These are phyloP conservation scores for Ustilago hordei DNA, from an alignment of 1,284 basidiomycete species.

Conservation along the genomic window DNA sequence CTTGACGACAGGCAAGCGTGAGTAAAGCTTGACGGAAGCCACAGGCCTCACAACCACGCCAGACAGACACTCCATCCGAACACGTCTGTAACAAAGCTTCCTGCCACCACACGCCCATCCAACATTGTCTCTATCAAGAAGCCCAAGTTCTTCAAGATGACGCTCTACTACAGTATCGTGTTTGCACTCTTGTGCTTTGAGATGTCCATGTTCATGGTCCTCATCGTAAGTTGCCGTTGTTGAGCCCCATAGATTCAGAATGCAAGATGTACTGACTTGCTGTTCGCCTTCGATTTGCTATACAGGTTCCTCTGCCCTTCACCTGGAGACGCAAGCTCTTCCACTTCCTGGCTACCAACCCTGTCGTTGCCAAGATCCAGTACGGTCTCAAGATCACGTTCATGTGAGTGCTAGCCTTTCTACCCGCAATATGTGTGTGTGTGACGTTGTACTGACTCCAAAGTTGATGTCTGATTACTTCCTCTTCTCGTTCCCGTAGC, in stretches of 20 bases:
- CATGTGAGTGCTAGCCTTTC: constrained; percentile 75
- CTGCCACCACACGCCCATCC: background rate
- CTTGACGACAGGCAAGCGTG: background rate
- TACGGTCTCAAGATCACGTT: constrained; percentile 89
- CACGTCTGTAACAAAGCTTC: background rate
- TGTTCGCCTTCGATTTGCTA: background rate
- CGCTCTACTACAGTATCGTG: constrained; percentile 68
- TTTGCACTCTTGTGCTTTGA: constrained; percentile 67
- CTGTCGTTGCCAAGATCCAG: constrained; percentile 72
- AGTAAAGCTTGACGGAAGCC: background rate
- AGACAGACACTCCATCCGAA: background rate
- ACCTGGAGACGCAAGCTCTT: constrained; percentile 79
- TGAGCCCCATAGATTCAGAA: background rate
- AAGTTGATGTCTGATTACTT: background rate
- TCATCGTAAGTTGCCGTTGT: constrained; percentile 50
- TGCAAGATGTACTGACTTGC: background rate
- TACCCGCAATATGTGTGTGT: background rate
- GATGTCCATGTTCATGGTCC: constrained; percentile 68
- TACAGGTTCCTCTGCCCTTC: constrained; percentile 78
- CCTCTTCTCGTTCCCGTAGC: constrained; percentile 71
- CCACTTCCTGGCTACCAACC: constrained; percentile 76
- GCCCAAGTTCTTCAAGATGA: constrained; percentile 50
- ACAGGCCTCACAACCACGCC: background rate
- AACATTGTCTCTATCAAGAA: background rate
- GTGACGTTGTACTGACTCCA: background rate